Base-by-base conservation (phyloP, 208 protist genomes). In the Leishmania tarentolae region DNA sequence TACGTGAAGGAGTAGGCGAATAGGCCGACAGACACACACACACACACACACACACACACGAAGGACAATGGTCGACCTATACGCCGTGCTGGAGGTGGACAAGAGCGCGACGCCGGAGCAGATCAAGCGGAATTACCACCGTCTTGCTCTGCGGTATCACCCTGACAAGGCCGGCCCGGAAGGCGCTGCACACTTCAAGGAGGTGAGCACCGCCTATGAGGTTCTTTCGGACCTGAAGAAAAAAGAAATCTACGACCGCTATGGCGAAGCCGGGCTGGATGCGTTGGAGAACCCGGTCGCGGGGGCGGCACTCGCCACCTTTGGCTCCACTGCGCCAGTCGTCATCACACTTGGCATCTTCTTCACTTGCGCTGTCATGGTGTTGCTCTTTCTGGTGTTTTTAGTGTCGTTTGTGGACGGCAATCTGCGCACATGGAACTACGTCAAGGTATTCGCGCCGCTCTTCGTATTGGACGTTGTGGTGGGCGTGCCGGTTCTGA, bases 201-300 rank as follows among this genome's bases (percentile, higher is more conserved):
- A 90, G 52, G 92, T 99, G 50, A 95, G 90, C 73, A 83, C 90
- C 31, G 99, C 99, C 28, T 99, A 99, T 85, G 97, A 99, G 66
- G 93, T 99, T 24, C 92, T 99, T 0, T 92, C 84, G 28, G 95
- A 99, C 80, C 75, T 80, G 46, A 63, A 89, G 57, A 92, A 92
- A 80, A 79, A 87, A 24, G 46, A 57, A 7, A 88, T 93, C 47
- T 96, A 96, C 77, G 93, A 96, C 73, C 28, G 50, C 17, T 96
- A 92, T 52, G 92, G 92, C 11, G 90, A 86, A 52, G 87, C 83
- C 0, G 90, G 89, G 5, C 78, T 92, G 6, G 56, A 79, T 7
- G 79, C 90, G 37, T 77, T 93, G 65, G 87, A 93, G 44, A 87
- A 90, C 84, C 86, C 84, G 3, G 68, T 92, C 24, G 80, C 86